Evolutionary conservation across 2,329 filamentous ascomycete genomes (phyloP).

Genomic region (Clonostachys chloroleuca): DNA sequence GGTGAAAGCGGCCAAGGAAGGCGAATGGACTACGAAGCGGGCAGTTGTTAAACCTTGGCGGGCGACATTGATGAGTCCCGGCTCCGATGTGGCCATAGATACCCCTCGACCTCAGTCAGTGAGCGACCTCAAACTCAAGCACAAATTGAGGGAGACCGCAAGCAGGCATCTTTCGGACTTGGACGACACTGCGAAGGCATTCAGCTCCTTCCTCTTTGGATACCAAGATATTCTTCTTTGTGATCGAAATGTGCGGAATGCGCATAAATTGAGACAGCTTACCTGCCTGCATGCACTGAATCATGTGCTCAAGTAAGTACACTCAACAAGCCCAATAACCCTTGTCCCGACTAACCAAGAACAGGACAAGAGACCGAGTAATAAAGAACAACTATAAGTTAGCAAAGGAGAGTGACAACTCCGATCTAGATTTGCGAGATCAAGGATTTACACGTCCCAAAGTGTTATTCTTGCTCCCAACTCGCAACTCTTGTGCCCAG

Average conservation of each 20-base stretch:
- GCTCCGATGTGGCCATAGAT: slow-evolving; percentile 24
- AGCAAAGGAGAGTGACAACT: slow-evolving; percentile 57
- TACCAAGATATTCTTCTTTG: slow-evolving; percentile 81
- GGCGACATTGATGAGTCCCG: slow-evolving; percentile 40
- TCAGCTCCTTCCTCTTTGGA: slow-evolving; percentile 72
- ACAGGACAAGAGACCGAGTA: slow-evolving; percentile 77
- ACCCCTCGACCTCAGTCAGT: slow-evolving; percentile 25
- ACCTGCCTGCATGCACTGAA: slow-evolving; percentile 83
- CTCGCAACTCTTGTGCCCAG: slow-evolving; percentile 77
- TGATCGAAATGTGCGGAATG: slow-evolving; percentile 65
- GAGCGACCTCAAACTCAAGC: slow-evolving; percentile 60
- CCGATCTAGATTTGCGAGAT: slow-evolving; percentile 74
- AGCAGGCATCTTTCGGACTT: slow-evolving; percentile 52
- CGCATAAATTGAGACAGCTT: slow-evolving; percentile 64
- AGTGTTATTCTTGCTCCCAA: slow-evolving; percentile 85
- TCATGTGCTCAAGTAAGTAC: slow-evolving; percentile 75
- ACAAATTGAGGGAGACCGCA: slow-evolving; percentile 56
- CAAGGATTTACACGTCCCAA: slow-evolving; percentile 96
- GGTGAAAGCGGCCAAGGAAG: slow-evolving; percentile 43
- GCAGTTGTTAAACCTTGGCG: slow-evolving; percentile 39
- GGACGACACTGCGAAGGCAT: slow-evolving; percentile 53
- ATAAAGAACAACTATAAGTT: slow-evolving; percentile 88
- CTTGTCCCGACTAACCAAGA: slow-evolving; percentile 7
- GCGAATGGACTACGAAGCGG: slow-evolving; percentile 47
- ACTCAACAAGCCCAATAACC: background rate